A percentile compares a stretch with the other conserved stretches of the same genome.
These are phyloP conservation scores for Remersonia thermophila DNA, from an alignment of 2,329 filamentous ascomycete species.

Conservation along the genomic window DNA sequence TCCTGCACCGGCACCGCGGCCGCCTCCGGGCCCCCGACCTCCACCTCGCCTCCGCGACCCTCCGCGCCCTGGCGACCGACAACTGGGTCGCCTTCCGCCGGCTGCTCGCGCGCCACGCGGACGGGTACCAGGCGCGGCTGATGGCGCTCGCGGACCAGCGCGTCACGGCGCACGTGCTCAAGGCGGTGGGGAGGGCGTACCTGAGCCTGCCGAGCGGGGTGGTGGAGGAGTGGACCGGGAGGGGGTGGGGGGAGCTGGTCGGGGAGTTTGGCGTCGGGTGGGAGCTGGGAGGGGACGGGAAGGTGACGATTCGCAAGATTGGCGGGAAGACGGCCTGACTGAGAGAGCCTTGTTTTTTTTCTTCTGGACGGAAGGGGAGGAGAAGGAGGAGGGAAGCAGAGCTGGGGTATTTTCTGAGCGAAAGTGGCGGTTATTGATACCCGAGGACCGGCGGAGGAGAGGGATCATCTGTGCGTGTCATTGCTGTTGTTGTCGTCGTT, in stretches of 20 bases:
- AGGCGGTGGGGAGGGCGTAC: conserved; percentile 77
- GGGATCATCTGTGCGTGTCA: too few relatives aligned
- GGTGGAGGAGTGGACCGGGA: conserved; percentile 55
- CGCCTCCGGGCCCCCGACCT: conserved; percentile 31
- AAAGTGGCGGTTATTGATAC: too few relatives aligned
- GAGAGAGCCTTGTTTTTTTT: too few relatives aligned
- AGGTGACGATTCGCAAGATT: conserved; percentile 60
- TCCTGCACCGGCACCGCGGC: conserved; percentile 44
- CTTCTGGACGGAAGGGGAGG: too few relatives aligned
- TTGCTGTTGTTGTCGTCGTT: too few relatives aligned
- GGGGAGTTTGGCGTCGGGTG: conserved; percentile 68
- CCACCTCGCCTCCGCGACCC: conserved; percentile 52
- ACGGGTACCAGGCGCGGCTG: conserved; percentile 67
- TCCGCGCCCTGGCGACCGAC: conserved; percentile 63
- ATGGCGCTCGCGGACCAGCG: conserved; percentile 69
- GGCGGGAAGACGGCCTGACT: too few relatives aligned
- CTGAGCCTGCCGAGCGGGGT: conserved; percentile 56
- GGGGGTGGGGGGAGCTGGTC: conserved; percentile 59
- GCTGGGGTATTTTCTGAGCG: too few relatives aligned
- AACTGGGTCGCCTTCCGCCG: conserved; percentile 73
- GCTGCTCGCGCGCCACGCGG: conserved; percentile 49
- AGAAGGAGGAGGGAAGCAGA: too few relatives aligned
- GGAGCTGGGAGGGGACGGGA: conserved; percentile 62
- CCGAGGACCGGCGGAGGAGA: too few relatives aligned
- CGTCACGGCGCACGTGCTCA: conserved; percentile 66